Conservation (phyloP, 1,139 yeast genomes). For the Citeromyces siamensis region DNA sequence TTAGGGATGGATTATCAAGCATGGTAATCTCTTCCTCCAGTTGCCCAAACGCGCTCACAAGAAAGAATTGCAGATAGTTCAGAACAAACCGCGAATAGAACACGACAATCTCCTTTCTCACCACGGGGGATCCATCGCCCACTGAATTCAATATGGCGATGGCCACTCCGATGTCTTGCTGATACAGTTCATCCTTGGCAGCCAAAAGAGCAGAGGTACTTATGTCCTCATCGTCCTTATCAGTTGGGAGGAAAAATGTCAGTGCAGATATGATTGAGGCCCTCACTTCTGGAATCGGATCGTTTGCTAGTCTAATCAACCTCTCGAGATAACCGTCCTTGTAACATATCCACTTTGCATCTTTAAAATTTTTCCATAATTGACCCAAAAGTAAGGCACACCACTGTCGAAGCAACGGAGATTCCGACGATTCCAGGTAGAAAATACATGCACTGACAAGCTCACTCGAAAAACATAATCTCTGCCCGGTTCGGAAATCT, state of each 20-base stretch:
- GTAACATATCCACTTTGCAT: conserved; percentile 63
- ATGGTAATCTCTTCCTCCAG: conserved; percentile 69
- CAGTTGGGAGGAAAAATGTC: conserved; percentile 53
- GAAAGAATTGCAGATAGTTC: conserved; percentile 60
- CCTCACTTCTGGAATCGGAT: conserved; percentile 93
- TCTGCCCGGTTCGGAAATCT: conserved; percentile 71
- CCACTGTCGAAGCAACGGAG: conserved; percentile 89
- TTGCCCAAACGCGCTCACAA: conserved; percentile 82
- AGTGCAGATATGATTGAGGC: conserved; percentile 73
- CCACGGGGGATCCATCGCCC: conserved; percentile 85
- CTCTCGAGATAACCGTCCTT: conserved; percentile 52
- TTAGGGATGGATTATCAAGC: conserved; percentile 44
- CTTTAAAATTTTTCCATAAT: conserved; percentile 61
- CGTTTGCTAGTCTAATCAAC: conserved; percentile 49
- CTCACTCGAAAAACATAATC: conserved; percentile 65
- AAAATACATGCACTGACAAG: conserved; percentile 55
- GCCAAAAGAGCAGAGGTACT: conserved; percentile 24
- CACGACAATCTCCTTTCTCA: conserved; percentile 72
- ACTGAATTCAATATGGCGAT: conserved; percentile 34
- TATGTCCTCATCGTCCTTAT: conserved; percentile 22
- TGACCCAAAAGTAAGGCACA: conserved; percentile 70
- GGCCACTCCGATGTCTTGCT: conserved; percentile 41
- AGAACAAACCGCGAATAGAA: conserved; percentile 66
- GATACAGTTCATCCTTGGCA: conserved; percentile 29
- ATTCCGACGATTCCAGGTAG: conserved; percentile 62